A percentile compares a stretch with the other conserved stretches of the same genome.
phyloP scores from a whole-genome alignment of 1,139 yeast species.

The Suhomyces kunorum region DNA sequence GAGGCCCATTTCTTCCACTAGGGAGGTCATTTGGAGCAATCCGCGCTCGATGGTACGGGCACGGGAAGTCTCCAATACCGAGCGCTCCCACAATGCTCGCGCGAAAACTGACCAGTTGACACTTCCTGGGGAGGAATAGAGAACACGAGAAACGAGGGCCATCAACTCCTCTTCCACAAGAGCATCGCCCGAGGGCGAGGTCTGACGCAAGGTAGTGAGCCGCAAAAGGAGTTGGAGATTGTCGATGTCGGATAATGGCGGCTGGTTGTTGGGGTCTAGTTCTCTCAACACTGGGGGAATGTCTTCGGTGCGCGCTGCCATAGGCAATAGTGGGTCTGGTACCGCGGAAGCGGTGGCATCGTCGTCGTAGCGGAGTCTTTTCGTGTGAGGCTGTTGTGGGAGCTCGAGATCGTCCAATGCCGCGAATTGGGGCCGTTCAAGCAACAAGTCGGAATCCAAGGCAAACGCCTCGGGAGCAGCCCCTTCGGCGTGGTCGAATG shows the following conservation, averaged over 20 bases:
- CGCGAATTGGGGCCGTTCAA: slow-evolving; percentile 74
- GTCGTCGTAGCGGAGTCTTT: slow-evolving; percentile 47
- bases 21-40: slow-evolving; percentile 85
- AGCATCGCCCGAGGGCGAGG: slow-evolving; percentile 69
- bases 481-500: slow-evolving; percentile 22
- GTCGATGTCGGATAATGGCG: slow-evolving; percentile 70
- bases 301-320: slow-evolving; percentile 59
- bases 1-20: slow-evolving; percentile 86
- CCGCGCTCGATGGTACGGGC: slow-evolving; percentile 94
- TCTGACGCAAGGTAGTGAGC: slow-evolving; percentile 62
- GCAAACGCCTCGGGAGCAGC: slow-evolving; percentile 55
- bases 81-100: slow-evolving; percentile 88
- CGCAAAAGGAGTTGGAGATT: slow-evolving; percentile 70
- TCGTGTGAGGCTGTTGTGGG: slow-evolving; percentile 33
- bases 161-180: slow-evolving; percentile 79
- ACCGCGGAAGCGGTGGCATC: too few species aligned
- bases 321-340: slow-evolving; percentile 53
- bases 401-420: slow-evolving; percentile 53
- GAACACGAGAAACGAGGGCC: slow-evolving; percentile 72
- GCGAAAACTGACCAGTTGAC: slow-evolving; percentile 81
- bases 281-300: slow-evolving; percentile 58
- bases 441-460: slow-evolving; percentile 73
- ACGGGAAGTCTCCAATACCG: slow-evolving; percentile 74
- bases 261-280: slow-evolving; percentile 83
- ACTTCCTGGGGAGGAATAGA: slow-evolving; percentile 48